Conservation (phyloP, 192 early-diverging fungal genomes). For the Coemansia sp. region DNA sequence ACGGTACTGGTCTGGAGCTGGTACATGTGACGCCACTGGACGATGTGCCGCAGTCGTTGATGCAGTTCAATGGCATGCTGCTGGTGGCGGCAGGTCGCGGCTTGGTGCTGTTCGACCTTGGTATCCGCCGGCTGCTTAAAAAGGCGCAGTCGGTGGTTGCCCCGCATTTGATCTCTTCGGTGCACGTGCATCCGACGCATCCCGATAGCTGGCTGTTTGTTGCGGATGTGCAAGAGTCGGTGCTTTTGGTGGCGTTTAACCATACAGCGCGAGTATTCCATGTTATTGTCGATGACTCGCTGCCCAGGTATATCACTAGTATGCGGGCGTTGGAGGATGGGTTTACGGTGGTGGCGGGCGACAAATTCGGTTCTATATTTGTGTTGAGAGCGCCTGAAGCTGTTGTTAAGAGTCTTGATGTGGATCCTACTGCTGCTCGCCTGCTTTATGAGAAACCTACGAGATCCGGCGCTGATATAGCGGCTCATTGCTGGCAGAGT, state of each 20-base stretch:
- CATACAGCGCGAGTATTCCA: constrained; percentile 79
- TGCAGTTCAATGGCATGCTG: constrained; percentile 84
- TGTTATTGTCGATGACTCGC: constrained; percentile 92
- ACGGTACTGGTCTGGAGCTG: constrained; percentile 70
- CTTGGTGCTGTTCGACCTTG: constrained; percentile 91
- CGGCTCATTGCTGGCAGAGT: constrained; percentile 65
- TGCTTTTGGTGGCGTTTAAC: constrained; percentile 76
- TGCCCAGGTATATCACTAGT: constrained; percentile 82
- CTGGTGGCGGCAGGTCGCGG: constrained; percentile 87
- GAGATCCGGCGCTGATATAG: constrained; percentile 68
- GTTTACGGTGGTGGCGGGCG: constrained; percentile 89
- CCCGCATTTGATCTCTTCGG: constrained; percentile 65
- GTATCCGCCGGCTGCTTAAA: constrained; percentile 84
- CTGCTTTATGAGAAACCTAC: constrained; percentile 80
- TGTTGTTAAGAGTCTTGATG: constrained; percentile 75
- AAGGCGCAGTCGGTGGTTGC: constrained; percentile 77
- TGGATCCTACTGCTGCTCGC: constrained; percentile 71
- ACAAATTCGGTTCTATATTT: constrained; percentile 97
- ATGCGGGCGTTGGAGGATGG: constrained; percentile 81
- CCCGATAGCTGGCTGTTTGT: constrained; percentile 75
- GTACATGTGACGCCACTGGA: constrained; percentile 89
- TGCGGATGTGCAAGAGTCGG: constrained; percentile 87
- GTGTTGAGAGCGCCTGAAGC: constrained; percentile 68
- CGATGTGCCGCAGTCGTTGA: constrained; percentile 80
- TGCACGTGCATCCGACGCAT: constrained; percentile 73